Evolutionary conservation across 345 rosid genomes (phyloP).

Genomic region (Eucalyptus pumila): DNA sequence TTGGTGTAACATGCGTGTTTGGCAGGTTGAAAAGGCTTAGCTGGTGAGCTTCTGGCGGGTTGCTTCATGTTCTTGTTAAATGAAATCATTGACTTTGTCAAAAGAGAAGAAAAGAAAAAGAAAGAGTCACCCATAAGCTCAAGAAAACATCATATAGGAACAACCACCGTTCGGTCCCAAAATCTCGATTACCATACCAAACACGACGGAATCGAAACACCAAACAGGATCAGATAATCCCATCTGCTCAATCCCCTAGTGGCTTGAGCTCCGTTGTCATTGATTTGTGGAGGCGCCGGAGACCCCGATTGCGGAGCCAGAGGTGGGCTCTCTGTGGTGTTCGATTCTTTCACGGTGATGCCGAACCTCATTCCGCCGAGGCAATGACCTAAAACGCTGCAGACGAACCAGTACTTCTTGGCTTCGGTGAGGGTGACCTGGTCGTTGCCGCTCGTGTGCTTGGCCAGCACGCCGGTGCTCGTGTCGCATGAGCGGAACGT

Average conservation of each 20-base stretch:
- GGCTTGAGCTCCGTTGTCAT: neutral
- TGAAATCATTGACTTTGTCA: neutral
- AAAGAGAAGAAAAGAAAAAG: neutral
- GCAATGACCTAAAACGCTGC: constrained; percentile 39
- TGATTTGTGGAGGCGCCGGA: neutral
- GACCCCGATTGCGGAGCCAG: neutral
- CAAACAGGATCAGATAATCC: neutral
- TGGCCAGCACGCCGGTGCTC: constrained; percentile 31
- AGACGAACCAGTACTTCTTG: constrained; percentile 41
- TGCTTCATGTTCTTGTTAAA: neutral
- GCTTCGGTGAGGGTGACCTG: constrained; percentile 10
- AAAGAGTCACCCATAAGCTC: neutral
- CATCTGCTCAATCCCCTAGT: neutral
- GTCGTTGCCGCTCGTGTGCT: constrained; percentile 33
- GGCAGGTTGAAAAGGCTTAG: neutral
- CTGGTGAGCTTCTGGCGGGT: neutral
- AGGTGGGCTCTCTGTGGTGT: neutral
- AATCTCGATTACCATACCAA: neutral
- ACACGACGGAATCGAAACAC: neutral
- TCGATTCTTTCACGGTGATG: constrained; percentile 4
- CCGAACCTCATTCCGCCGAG: constrained; percentile 46
- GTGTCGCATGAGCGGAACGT: constrained; percentile 26
- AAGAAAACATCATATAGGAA: neutral
- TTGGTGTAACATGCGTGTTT: neutral
- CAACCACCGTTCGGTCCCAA: neutral